Evolutionary conservation across 1,284 basidiomycete species (phyloP), one percentile per base, ranked within the genome.

Genomic region (Ustilago vetiveriae): DNA sequence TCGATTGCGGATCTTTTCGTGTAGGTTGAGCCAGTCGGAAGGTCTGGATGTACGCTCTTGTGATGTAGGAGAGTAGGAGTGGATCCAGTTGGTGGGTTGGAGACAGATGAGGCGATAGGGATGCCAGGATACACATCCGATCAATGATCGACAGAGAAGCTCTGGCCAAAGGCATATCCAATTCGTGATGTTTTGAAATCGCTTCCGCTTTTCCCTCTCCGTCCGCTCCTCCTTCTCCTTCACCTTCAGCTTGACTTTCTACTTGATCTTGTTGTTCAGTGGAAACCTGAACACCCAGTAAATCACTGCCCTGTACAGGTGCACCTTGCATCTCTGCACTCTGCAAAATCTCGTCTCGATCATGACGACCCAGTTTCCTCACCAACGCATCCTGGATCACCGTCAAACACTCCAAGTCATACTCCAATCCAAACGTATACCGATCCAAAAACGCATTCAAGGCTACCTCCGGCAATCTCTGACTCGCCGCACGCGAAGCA

Each of bases 361-460:
- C 19, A 0, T 39, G 17, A 1, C 47, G 17, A 7, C 22, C 22
- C 17, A 65, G 24, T 40, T 72, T 72, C 19, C 19, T 24, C n/a
- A 13, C 11, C 37, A 72, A 27, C 4, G 24, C 38, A 1, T 19
- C 19, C 39, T 66, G 63, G 1, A 67, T 32, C 29, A 57, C 38
- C 40, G 53, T 53, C 26, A 72, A 41, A 5, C 38, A 10, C 23
- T 56, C 51, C 17, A 52, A 16, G 27, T 63, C 51, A 42, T 56
- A 54, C 38, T 64, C 64, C 27, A 72, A 30, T 0, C 69, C 69
- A n/a, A 37, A 53, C 17, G 21, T 21, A 27, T 72, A 67, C 21
- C 69, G 11, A 26, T 72, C 56, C 21, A 60, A 16, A n/a, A 67
- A 62, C 11, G 55, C 59, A 38, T 63, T 59, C 27, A 72, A 35